A percentile compares a stretch with the other conserved stretches of the same genome.
Evolutionary conservation across 208 protist species (phyloP).

Genomic region (Borovskyia barvae): DNA sequence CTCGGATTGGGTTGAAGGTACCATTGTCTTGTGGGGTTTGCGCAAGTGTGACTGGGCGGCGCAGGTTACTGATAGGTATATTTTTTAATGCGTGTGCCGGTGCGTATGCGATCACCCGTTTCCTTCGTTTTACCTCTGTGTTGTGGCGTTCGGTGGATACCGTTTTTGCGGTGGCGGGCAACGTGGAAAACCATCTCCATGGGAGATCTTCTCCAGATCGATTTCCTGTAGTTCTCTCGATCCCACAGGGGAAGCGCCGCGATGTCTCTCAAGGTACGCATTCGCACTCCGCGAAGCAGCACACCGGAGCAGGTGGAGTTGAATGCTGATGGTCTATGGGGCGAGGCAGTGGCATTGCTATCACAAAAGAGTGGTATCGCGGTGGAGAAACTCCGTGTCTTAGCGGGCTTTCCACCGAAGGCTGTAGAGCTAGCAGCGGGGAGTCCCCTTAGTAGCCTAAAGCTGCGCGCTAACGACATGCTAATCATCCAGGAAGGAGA

Average conservation of each 20-base stretch:
- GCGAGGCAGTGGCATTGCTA: slow-evolving; percentile 15
- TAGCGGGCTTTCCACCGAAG: slow-evolving; percentile 81
- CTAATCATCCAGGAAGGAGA: slow-evolving; percentile 84
- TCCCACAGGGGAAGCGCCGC: not conserved
- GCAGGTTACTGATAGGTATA: no score
- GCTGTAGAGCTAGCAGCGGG: slow-evolving; percentile 37
- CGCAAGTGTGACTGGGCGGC: no score
- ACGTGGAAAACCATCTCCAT: no score
- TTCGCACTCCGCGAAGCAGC: slow-evolving; percentile 57
- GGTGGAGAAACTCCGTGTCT: slow-evolving; percentile 40
- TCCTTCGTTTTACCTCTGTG: no score
- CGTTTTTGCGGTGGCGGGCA: no score
- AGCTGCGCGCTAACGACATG: slow-evolving; percentile 54
- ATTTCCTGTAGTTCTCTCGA: slow-evolving; percentile 6
- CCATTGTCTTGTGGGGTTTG: no score
- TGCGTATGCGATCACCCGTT: no score
- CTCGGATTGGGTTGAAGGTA: no score
- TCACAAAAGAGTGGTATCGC: slow-evolving; percentile 32
- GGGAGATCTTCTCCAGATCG: not conserved
- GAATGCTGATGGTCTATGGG: slow-evolving; percentile 24
- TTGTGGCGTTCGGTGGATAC: no score
- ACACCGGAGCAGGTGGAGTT: slow-evolving; percentile 43
- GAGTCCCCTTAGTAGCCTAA: slow-evolving; percentile 27
- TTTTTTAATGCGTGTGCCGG: no score
- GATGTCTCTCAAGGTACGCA: slow-evolving; percentile 53